A percentile compares a stretch with the other conserved stretches of the same genome.
These are phyloP conservation scores for Penicillium daleae DNA, from an alignment of 495 filamentous ascomycete genomes.

Conservation along the genomic window DNA sequence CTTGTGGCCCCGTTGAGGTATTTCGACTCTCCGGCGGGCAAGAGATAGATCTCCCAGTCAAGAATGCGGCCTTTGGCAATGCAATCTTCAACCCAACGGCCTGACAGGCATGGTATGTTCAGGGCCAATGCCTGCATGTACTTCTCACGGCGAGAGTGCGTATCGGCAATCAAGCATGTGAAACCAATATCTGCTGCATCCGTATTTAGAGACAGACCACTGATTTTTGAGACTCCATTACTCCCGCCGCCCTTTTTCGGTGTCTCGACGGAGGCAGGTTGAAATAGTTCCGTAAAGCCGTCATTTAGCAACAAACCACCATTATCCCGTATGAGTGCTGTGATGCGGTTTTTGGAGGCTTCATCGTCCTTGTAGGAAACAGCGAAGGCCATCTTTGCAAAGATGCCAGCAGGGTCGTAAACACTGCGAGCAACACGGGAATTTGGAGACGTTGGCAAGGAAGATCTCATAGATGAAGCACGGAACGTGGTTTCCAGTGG, in stretches of 20 bases:
- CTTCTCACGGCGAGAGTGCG: constrained; percentile 85
- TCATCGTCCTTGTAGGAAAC: constrained; percentile 68
- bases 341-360: constrained; percentile 54
- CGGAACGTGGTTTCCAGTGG: constrained; percentile 33
- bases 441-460: constrained; percentile 48
- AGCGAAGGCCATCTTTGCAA: constrained; percentile 80
- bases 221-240: constrained; percentile 13
- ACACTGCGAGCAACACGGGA: constrained; percentile 45
- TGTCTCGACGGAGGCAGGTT: constrained; percentile 43
- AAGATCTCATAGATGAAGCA: constrained; percentile 46
- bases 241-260: constrained; percentile 30
- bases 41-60: constrained; percentile 79
- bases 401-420: constrained; percentile 50
- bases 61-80: constrained; percentile 60
- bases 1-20: constrained; percentile 78
- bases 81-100: constrained; percentile 80
- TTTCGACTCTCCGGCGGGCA: constrained; percentile 80
- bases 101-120: constrained; percentile 80
- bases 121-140: constrained; percentile 95
- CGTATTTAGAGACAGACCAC: constrained; percentile 50
- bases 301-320: constrained; percentile 73
- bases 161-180: constrained; percentile 81
- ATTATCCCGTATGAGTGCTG: constrained; percentile 55
- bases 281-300: constrained; percentile 87
- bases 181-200: constrained; percentile 68